phyloP scores from a whole-genome alignment of 179 eudicot genomes.

The Nepenthes alata region DNA sequence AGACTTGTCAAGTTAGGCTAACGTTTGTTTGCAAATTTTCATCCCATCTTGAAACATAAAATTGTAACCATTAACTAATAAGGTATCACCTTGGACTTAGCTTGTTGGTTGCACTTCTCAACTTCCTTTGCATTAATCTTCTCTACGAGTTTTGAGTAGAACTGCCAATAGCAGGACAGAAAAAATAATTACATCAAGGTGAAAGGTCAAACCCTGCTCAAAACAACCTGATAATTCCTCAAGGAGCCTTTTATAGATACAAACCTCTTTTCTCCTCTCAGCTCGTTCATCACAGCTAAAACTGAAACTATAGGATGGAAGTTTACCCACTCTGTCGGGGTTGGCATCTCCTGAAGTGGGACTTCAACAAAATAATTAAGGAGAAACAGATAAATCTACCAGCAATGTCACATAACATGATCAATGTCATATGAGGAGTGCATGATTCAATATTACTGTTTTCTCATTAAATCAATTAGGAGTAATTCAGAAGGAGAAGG shows the following conservation, averaged over 20 bases:
- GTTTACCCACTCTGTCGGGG: slow-evolving; percentile 47
- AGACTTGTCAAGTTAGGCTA: not conserved
- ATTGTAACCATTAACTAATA: not conserved
- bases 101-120: slow-evolving; percentile 65
- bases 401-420: not conserved
- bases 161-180: slow-evolving; percentile 28
- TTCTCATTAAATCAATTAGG: not conserved
- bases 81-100: slow-evolving; percentile 63
- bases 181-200: slow-evolving; percentile 2
- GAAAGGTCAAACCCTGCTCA: slow-evolving; percentile 1
- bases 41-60: not conserved
- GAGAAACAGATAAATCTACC: slow-evolving; percentile 14
- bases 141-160: slow-evolving; percentile 79
- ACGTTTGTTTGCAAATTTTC: not conserved
- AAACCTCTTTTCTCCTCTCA: slow-evolving; percentile 88
- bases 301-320: slow-evolving; percentile 76
- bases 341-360: slow-evolving; percentile 46
- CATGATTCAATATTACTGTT: not conserved
- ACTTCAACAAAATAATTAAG: slow-evolving; percentile 54
- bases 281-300: slow-evolving; percentile 90
- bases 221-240: not conserved
- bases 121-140: slow-evolving; percentile 85
- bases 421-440: no score
- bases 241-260: slow-evolving; percentile 9
- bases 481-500: slow-evolving; percentile 20